Percentiles rank a stretch among this genome's conserved stretches.
phyloP scores from a whole-genome alignment of 768 basidiomycete species.

The Auriscalpium orientale region DNA sequence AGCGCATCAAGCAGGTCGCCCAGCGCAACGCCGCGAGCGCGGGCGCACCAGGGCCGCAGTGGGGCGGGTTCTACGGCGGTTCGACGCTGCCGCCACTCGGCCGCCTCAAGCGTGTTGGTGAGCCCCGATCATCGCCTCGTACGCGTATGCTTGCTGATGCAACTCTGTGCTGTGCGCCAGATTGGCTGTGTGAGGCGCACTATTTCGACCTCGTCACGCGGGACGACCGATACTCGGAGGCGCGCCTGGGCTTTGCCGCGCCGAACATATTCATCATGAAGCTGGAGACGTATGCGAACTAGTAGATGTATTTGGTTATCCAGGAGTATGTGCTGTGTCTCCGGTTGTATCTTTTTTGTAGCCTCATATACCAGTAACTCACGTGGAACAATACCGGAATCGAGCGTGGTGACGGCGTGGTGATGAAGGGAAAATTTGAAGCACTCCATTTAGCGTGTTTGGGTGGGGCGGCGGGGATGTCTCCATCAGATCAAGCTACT shows the following conservation, averaged over 20 bases:
- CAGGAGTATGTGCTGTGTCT: too few relatives aligned
- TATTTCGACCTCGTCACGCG: slow-evolving; percentile 60
- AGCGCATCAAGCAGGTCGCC: slow-evolving; percentile 61
- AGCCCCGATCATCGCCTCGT: slow-evolving; percentile 19
- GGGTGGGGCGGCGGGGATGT: too few relatives aligned
- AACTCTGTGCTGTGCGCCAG: slow-evolving; percentile 27
- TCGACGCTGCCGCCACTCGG: slow-evolving; percentile 36
- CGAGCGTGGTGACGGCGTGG: too few relatives aligned
- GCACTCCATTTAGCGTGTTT: too few relatives aligned
- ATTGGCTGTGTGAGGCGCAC: slow-evolving; percentile 69
- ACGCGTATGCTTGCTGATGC: too few relatives aligned
- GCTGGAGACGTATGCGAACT: slow-evolving; percentile 23
- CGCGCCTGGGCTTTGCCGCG: slow-evolving; percentile 67
- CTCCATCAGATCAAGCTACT: too few relatives aligned
- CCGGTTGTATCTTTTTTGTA: too few relatives aligned
- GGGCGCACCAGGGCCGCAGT: slow-evolving; percentile 25
- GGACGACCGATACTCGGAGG: slow-evolving; percentile 50
- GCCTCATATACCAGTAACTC: too few relatives aligned
- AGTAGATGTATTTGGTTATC: background rate
- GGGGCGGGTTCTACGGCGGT: slow-evolving; percentile 37
- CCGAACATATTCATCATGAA: slow-evolving; percentile 76
- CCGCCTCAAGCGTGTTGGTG: slow-evolving; percentile 57
- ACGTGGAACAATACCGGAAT: too few relatives aligned
- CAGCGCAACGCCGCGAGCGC: slow-evolving; percentile 26
- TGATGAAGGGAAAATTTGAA: too few relatives aligned